Evolutionary conservation across 306 rosid genomes (phyloP).

Genomic region (Gillenia trifoliata): DNA sequence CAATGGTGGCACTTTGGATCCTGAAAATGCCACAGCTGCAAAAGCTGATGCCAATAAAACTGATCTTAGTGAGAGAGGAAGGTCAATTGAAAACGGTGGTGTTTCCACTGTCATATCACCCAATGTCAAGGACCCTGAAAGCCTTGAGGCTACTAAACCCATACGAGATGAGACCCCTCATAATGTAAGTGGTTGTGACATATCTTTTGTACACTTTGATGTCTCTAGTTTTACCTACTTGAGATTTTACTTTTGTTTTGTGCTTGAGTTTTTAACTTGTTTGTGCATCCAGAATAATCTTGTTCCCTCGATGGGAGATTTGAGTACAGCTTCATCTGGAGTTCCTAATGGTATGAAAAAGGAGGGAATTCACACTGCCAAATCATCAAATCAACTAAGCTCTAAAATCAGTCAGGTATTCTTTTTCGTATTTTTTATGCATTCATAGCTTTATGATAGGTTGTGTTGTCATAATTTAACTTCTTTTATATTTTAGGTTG

Average conservation of each 20-base stretch:
- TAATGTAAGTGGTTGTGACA: conserved; percentile 39
- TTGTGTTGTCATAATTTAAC: conserved; percentile 6
- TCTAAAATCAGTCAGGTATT: conserved; percentile 30
- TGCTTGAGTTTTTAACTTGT: conserved; percentile 17
- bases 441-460: background rate
- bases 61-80: conserved; percentile 17
- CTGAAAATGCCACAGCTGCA: conserved; percentile 15
- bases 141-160: conserved; percentile 19
- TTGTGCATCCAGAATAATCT: conserved; percentile 21
- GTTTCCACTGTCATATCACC: conserved; percentile 18
- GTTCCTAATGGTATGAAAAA: conserved; percentile 17
- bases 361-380: conserved; percentile 14
- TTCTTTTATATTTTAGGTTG: conserved; percentile 37
- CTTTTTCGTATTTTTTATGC: background rate
- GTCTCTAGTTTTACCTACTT: conserved; percentile 2
- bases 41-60: conserved; percentile 16
- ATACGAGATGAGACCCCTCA: conserved; percentile 20
- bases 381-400: conserved; percentile 26
- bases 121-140: conserved; percentile 21
- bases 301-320: conserved; percentile 14
- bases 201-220: background rate
- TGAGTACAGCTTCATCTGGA: conserved; percentile 3
- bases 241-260: conserved; percentile 13
- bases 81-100: conserved; percentile 24
- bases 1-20: conserved; percentile 10